Base-by-base conservation (phyloP, 73 alveolate genomes). In the Durusdinium trenchii region DNA sequence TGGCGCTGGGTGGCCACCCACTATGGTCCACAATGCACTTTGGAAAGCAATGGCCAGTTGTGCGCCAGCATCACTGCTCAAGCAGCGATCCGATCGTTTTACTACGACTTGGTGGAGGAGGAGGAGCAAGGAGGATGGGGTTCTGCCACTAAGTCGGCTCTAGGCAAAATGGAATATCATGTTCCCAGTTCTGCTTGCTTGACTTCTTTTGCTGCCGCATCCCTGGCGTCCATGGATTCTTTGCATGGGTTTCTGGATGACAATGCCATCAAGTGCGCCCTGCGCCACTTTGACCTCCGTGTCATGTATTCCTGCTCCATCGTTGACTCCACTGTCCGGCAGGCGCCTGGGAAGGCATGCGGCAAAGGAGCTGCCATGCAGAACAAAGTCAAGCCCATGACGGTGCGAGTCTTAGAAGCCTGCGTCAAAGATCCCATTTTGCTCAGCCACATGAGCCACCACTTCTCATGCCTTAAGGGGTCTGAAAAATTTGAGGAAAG, bases 81-180 rank as follows among this genome's bases (percentile, higher is more conserved):
- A 38, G n/a, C 36, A 1, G 1, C 87, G 12, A 20, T 26, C 38
- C 87, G 62, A 47, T n/a, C 32, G 18, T 48, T 48, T 12, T 47
- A 43, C 51, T 51, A 32, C 40, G 94, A 83, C 51, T 51, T 83
- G 52, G 52, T 35, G 30, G 94, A 83, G 38, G 51, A 83, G n/a
- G 75, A 83, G 48, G 16, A 83, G 40, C 12, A 48, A 50, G 75
- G 94, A 4, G 94, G 94, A 30, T 83, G 94, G 86, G 86, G 86
- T 48, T 83, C 94, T 16, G 94, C 94, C 20, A n/a, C 52, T 1
- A 51, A 83, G n/a, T 46, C 76, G 2, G 94, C 94, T 7, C 42
- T 83, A 28, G 94, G 94, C 50, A 50, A 47, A 36, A 83, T 83
- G 76, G 94, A 81, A 48, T 81, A 81, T 32, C 91, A 81, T 23